These are phyloP conservation scores for Gossypioides kirkii DNA, from an alignment of 345 rosid species.

Conservation along the genomic window DNA sequence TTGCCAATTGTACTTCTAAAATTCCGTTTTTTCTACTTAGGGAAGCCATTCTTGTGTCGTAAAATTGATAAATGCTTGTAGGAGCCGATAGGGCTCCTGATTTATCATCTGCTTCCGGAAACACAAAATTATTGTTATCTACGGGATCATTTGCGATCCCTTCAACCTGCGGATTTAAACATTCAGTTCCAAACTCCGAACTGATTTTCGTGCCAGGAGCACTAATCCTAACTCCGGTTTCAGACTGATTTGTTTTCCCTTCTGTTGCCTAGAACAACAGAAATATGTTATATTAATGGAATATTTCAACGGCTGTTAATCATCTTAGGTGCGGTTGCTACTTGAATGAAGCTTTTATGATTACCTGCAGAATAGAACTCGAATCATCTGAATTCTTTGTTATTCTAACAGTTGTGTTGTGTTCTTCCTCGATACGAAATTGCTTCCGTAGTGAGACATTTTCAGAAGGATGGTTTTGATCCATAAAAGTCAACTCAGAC, in stretches of 20 bases:
- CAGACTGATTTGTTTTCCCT: slow-evolving; percentile 34
- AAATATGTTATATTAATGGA: slow-evolving; percentile 5
- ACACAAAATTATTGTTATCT: slow-evolving; percentile 38
- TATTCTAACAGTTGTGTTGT: slow-evolving; percentile 36
- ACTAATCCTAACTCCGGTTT: slow-evolving; percentile 21
- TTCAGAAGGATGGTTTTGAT: slow-evolving; percentile 52
- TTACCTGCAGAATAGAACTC: slow-evolving; percentile 36
- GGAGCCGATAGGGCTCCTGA: slow-evolving; percentile 37
- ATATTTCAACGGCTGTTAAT: background rate
- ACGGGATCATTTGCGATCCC: slow-evolving; percentile 37
- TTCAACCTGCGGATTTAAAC: slow-evolving; percentile 28
- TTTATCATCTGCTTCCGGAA: slow-evolving; percentile 41
- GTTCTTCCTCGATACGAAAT: slow-evolving; percentile 58
- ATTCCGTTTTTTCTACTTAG: slow-evolving; percentile 66
- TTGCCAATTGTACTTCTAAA: slow-evolving; percentile 72
- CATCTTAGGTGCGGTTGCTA: background rate
- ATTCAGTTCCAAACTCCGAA: slow-evolving; percentile 47
- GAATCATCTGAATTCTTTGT: slow-evolving; percentile 54
- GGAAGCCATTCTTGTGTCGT: slow-evolving; percentile 68
- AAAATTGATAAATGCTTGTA: slow-evolving; percentile 60
- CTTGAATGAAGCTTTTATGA: slow-evolving; percentile 3
- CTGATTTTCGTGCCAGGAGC: slow-evolving; percentile 42
- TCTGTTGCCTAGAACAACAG: slow-evolving; percentile 48
- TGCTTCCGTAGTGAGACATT: slow-evolving; percentile 77
- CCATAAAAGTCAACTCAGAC: slow-evolving; percentile 59